Base-by-base conservation (phyloP, 805 yeast species). In the Starmerella geochares region DNA sequence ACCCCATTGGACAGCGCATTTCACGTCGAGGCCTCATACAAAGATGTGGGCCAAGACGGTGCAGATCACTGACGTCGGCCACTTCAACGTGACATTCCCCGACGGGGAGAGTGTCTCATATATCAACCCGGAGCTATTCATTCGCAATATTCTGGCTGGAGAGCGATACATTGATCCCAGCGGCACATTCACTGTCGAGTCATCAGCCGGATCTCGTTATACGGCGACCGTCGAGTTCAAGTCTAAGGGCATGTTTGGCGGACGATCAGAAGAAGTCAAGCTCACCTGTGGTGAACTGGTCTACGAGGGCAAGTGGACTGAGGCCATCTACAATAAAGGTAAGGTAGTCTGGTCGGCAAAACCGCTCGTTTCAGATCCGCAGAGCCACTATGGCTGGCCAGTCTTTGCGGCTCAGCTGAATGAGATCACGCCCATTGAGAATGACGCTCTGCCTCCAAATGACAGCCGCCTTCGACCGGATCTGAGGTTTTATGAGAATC, bases 11-110 rank as follows among this genome's bases (percentile, higher is more conserved):
- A 59, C 67, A 1, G 51, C 61, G 17, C 62, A 62, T 20, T 68
- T 63, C 56, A 62, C 68, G 4, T 65, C 74, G n/a, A 56, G 68
- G 31, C 73, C 73, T 3, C 78, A 76, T 45, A 96, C 88, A 60
- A 86, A 87, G 64, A 85, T 86, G 60, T 90, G 96, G 94, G 96
- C 97, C 45, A 92, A 90, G 67, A 80, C 88, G 24, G 79, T 85
- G 7, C 97, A 92, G 63, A 69, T 92, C 50, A 75, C 76, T 42
- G 85, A 86, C 56, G 78, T 75, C 39, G 98, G 98, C 33, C 70
- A 71, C 13, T 69, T 83, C 3, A 74, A 72, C 40, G 69, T 92
- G 33, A 70, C 71, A 2, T 69, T 81, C 40, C 59, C 69, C 2
- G 73, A 81, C 0, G 87, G 86, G 1, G 95, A 85, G 59, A 70